Evolutionary conservation across 1,284 basidiomycete species (phyloP).

Genomic region (Rhodotorula sp.): DNA sequence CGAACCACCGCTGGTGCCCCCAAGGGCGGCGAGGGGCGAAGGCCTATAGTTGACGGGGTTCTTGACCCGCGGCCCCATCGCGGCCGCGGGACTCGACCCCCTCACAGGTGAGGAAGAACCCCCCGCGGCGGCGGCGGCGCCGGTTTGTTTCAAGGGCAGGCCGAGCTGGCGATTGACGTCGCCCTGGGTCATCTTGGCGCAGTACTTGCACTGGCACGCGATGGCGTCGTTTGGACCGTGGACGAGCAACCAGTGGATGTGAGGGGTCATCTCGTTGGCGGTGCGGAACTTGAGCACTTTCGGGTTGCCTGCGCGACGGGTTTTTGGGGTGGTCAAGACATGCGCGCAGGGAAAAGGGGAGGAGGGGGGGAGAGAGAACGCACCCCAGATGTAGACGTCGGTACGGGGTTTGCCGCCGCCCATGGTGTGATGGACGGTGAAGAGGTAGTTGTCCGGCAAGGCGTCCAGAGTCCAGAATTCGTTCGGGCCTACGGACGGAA

Average conservation of each 20-base stretch:
- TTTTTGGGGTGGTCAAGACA: too few relatives aligned
- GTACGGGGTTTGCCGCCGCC: conserved; percentile 57
- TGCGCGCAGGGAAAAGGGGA: too few relatives aligned
- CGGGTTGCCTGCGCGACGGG: conserved; percentile 53
- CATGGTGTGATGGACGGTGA: conserved; percentile 71
- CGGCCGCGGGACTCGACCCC: background rate
- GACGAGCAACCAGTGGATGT: conserved; percentile 71
- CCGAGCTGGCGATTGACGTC: conserved; percentile 65
- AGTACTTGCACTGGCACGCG: conserved; percentile 75
- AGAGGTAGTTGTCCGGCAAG: conserved; percentile 67
- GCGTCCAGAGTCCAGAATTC: conserved; percentile 61
- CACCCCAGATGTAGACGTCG: conserved; percentile 73
- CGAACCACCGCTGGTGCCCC: background rate
- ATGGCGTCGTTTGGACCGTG: conserved; percentile 56
- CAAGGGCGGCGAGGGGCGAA: background rate
- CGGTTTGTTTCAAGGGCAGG: conserved; percentile 47
- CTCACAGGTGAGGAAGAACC: background rate
- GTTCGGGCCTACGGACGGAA: conserved; percentile 15
- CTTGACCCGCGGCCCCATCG: background rate
- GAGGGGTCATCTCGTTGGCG: conserved; percentile 73
- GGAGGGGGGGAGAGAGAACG: conserved; percentile 36
- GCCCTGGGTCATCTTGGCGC: conserved; percentile 59
- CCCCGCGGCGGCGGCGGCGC: conserved; percentile 36
- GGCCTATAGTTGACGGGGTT: background rate
- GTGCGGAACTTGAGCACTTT: conserved; percentile 65